Evolutionary conservation across 495 filamentous ascomycete species (phyloP).

Genomic region (Barbatosphaeria neglecta): DNA sequence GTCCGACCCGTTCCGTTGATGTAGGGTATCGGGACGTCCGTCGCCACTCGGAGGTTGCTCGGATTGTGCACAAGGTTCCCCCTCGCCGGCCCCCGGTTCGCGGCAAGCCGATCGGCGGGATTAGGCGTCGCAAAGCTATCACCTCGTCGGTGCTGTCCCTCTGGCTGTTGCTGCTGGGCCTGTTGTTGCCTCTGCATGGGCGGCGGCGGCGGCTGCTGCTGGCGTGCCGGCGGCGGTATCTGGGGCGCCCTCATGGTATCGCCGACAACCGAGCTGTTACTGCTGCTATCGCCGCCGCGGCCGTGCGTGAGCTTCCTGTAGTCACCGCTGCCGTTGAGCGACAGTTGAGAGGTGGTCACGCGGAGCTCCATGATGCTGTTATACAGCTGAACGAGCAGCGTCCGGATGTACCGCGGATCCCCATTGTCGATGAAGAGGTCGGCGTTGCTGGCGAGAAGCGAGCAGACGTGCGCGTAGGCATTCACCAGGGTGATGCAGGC

Average conservation of each 20-base stretch:
- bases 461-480: slow-evolving; percentile 64
- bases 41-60: slow-evolving; percentile 39
- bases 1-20: slow-evolving; percentile 32
- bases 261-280: slow-evolving; percentile 17
- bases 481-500: slow-evolving; percentile 60
- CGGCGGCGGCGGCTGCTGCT: too few species aligned
- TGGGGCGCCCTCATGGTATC: slow-evolving; percentile 32
- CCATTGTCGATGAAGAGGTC: slow-evolving; percentile 60
- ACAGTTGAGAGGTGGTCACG: slow-evolving; percentile 23
- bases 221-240: too few species aligned
- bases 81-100: slow-evolving; percentile 43
- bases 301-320: slow-evolving; percentile 7
- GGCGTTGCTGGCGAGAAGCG: slow-evolving; percentile 56
- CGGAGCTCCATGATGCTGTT: slow-evolving; percentile 69
- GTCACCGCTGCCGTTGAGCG: slow-evolving; percentile 3
- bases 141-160: too few species aligned
- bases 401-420: slow-evolving; percentile 70
- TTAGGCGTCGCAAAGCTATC: slow-evolving; percentile 52
- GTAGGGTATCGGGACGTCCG: slow-evolving; percentile 26
- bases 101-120: slow-evolving; percentile 35
- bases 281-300: too few species aligned
- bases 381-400: slow-evolving; percentile 67
- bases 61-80: slow-evolving; percentile 53
- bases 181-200: too few species aligned
- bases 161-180: too few species aligned